phyloP scores from a whole-genome alignment of 2,329 filamentous ascomycete species.

The Aspergillus ustus region DNA sequence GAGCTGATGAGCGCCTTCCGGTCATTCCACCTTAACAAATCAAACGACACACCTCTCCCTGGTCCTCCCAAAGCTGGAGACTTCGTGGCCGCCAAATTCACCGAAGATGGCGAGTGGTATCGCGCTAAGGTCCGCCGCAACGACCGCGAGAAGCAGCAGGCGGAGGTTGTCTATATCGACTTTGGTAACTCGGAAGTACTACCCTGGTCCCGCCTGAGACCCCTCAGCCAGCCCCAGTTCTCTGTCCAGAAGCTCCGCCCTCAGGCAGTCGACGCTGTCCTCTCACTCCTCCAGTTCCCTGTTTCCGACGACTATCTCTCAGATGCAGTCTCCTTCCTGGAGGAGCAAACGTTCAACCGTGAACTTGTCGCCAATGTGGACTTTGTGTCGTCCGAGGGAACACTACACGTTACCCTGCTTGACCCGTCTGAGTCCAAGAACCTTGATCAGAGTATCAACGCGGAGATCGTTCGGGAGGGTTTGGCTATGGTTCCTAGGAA shows the following conservation, averaged over 20 bases:
- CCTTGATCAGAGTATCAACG: conserved; percentile 82
- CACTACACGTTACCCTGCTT: conserved; percentile 85
- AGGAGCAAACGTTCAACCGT: conserved; percentile 73
- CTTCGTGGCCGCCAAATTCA: conserved; percentile 88
- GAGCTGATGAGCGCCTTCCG: conserved; percentile 90
- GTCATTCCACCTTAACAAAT: conserved; percentile 82
- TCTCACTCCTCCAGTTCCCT: conserved; percentile 90
- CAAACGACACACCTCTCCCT: conserved; percentile 75
- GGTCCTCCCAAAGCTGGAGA: conserved; percentile 88
- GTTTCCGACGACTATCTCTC: conserved; percentile 78
- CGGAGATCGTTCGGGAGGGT: conserved; percentile 80
- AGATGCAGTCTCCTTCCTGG: conserved; percentile 77
- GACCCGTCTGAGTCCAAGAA: conserved; percentile 70
- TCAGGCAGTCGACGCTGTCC: conserved; percentile 83
- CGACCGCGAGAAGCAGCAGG: conserved; percentile 84
- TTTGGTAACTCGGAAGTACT: conserved; percentile 93
- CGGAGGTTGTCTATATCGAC: conserved; percentile 92
- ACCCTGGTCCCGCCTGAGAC: conserved; percentile 80
- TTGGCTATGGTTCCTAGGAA: conserved; percentile 91
- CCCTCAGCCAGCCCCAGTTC: conserved; percentile 81
- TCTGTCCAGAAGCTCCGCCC: conserved; percentile 78
- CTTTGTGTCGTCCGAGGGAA: conserved; percentile 77
- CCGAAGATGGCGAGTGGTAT: conserved; percentile 90
- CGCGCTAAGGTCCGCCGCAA: conserved; percentile 88
- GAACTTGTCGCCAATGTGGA: conserved; percentile 91